phyloP scores from a whole-genome alignment of 768 basidiomycete species.

The Boletus reticulatus region DNA sequence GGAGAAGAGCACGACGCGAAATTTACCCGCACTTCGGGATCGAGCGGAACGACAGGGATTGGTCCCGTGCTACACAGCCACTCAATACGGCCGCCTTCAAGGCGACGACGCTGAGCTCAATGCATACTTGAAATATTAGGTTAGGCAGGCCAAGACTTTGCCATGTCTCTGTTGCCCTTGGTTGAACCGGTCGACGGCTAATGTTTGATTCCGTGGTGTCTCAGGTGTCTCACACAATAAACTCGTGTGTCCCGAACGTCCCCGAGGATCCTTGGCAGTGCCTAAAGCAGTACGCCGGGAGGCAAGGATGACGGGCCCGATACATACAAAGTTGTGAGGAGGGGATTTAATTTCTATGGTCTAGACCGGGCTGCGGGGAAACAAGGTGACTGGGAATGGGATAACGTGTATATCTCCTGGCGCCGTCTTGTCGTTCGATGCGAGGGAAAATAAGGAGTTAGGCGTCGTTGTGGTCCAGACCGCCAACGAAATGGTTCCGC shows the following conservation, averaged over 20 bases:
- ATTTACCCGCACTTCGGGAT: constrained; percentile 29
- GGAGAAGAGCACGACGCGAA: constrained; percentile 9
- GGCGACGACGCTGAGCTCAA: background rate
- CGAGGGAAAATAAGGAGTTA: constrained; percentile 3
- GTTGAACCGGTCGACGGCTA: no score
- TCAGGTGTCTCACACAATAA: no score
- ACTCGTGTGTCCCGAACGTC: no score
- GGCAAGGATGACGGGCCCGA: background rate
- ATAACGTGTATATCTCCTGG: constrained; percentile 22
- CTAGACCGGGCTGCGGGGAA: constrained; percentile 22
- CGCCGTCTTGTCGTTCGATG: constrained; percentile 24
- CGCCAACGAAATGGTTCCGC: constrained; percentile 19
- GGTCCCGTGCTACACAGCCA: constrained; percentile 35
- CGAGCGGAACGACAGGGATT: constrained; percentile 23
- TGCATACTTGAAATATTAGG: no score
- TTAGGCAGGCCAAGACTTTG: no score
- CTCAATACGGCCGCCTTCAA: constrained; percentile 5
- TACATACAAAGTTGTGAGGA: background rate
- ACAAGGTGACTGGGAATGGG: constrained; percentile 5
- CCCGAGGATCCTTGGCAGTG: no score
- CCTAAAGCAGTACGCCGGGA: no score
- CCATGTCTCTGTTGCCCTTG: no score
- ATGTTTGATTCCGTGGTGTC: no score
- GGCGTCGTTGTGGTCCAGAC: constrained; percentile 25
- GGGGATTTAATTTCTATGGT: background rate